Evolutionary conservation across 1,284 basidiomycete genomes (phyloP), one percentile per base, ranked within the genome.

Genomic region (Apiotrichum montevideense): DNA sequence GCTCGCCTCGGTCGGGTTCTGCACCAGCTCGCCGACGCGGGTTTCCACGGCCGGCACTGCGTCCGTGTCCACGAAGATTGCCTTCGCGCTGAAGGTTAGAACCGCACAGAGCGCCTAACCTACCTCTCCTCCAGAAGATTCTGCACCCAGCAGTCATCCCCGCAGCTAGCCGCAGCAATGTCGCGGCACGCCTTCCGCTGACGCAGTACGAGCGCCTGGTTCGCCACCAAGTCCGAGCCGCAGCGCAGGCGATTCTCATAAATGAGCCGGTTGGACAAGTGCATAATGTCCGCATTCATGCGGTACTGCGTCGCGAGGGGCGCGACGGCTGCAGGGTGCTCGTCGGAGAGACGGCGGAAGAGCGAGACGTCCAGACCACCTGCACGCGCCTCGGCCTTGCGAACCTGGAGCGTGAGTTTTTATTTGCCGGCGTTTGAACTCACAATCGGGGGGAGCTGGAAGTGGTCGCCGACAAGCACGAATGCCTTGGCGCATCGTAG

Each of bases 211-310:
- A 98, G 73, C 14, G 73, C 77, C 59, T 81, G 81, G 32, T 80
- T 77, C 11, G 87, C 87, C 3, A 97, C 84, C 8, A 77, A 76
- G 32, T 84, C 83, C 11, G 82, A 86, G 2, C 93, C 95, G 68
- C 91, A 94, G 43, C 79, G 81, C 49, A 98, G 79, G 21, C 86
- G 81, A 53, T 88, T 83, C 14, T 82, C 78, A 69, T 98, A 99
- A 14, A 98, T 87, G 39, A 98, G 82, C 55, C 81, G 82, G 72
- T 98, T 99, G 4, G 91, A 93, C 10, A 99, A 78, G 7, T 83
- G 71, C 95, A 98, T 98, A 70, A 99, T 98, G 58, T 96, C 92
- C 56, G 83, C 84, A 73, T 95, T 97, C 95, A 98, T 98, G 53
- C 96, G 82, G 72, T 98, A 99, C 71, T 99, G 95, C 52, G 87